Percentiles rank a stretch among this genome's conserved stretches.
These are phyloP conservation scores for Aspergillus hortae DNA, from an alignment of 2,329 filamentous ascomycete species.

Conservation along the genomic window DNA sequence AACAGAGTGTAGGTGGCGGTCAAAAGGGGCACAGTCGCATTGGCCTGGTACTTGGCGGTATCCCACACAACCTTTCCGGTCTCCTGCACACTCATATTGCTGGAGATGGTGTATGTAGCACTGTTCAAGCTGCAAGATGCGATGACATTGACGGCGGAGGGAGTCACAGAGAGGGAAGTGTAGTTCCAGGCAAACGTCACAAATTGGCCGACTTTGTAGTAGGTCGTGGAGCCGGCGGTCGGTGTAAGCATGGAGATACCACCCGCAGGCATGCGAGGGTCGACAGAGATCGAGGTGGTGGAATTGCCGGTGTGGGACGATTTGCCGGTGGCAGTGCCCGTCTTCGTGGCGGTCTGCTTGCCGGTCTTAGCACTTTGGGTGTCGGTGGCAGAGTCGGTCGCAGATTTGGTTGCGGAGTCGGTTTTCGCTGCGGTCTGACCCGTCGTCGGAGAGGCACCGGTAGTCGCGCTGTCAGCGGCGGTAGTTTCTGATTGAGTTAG, in stretches of 20 bases:
- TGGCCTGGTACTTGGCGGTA: conserved; percentile 51
- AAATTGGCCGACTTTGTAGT: conserved; percentile 62
- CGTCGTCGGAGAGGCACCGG: conserved; percentile 11
- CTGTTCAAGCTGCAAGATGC: conserved; percentile 59
- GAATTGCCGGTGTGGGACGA: conserved; percentile 19
- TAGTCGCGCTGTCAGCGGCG: conserved; percentile 17
- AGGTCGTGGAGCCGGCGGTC: conserved; percentile 48
- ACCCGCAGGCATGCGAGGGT: conserved; percentile 54
- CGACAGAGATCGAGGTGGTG: conserved; percentile 43
- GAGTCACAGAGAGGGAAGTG: conserved; percentile 59
- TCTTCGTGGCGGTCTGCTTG: conserved; percentile 14
- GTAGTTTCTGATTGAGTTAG: conserved; percentile 13
- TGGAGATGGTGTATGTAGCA: conserved; percentile 58
- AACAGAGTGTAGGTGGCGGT: conserved; percentile 62
- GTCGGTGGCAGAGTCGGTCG: conserved; percentile 14
- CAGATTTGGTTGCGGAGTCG: conserved; percentile 13
- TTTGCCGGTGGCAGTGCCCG: conserved; percentile 12
- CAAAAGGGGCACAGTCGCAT: conserved; percentile 50
- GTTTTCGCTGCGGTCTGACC: conserved; percentile 14
- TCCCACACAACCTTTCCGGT: conserved; percentile 59
- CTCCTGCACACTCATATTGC: conserved; percentile 54
- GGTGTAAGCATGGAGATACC: conserved; percentile 63
- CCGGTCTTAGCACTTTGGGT: conserved; percentile 17
- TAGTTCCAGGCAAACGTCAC: conserved; percentile 68
- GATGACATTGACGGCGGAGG: conserved; percentile 58